These are phyloP conservation scores for Bullera alba DNA, from an alignment of 768 basidiomycete genomes.

Conservation along the genomic window DNA sequence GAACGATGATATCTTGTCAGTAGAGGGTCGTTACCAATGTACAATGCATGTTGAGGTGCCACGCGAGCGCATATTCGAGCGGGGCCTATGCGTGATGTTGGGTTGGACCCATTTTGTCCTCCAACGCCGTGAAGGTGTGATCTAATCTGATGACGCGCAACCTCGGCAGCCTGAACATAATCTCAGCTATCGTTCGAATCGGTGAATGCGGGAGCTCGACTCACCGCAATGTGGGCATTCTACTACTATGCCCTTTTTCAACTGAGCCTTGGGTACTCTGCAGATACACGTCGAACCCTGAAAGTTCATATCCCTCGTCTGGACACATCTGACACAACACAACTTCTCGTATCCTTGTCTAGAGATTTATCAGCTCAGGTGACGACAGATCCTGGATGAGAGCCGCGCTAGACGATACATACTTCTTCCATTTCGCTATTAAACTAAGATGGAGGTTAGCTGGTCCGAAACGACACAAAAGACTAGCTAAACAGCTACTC, in stretches of 20 bases:
- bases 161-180: constrained; percentile 17
- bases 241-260: constrained; percentile 81
- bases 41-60: no score
- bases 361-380: neutral
- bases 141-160: constrained; percentile 24
- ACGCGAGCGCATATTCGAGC: no score
- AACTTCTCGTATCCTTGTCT: constrained; percentile 85
- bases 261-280: constrained; percentile 88
- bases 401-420: constrained; percentile 27
- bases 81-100: no score
- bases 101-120: no score
- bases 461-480: no score
- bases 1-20: no score
- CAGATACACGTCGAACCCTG: constrained; percentile 98
- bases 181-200: neutral
- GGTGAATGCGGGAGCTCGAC: constrained; percentile 41
- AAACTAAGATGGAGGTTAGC: no score
- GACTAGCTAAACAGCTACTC: constrained; percentile 47
- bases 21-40: no score
- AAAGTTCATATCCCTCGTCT: constrained; percentile 98
- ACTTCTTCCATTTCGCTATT: constrained; percentile 99
- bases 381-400: neutral
- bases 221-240: constrained; percentile 95
- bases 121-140: no score
- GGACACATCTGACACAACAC: constrained; percentile 93